Base-by-base conservation (phyloP, 2,329 filamentous ascomycete species). In the Talaromyces rugulosus region DNA sequence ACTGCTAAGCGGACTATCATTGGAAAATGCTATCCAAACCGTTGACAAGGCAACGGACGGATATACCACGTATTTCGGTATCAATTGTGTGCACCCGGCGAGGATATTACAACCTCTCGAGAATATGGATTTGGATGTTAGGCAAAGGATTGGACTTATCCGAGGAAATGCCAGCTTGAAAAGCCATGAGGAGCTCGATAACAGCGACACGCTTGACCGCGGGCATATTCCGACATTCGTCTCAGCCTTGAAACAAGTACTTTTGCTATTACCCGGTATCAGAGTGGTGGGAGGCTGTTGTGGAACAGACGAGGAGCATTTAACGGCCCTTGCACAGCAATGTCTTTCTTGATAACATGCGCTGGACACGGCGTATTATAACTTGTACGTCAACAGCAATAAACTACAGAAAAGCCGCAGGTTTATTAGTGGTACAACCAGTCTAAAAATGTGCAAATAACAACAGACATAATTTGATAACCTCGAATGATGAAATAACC, bases 251-350 rank as follows among this genome's bases (percentile, higher is more conserved):
- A 31, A 53, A 23, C 27, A 31, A 30, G 50, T 33, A 16, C 16
- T 53, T 2, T 8, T 18, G 50, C 36, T 58, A 18, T 23, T 64
- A n/a, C 62, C 63, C n/a, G 34, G 18, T 4, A 40, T 64, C 4
- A 33, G 50, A 44, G 63, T 64, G 2, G 33, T 64, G 4, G 63
- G 63, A 11, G 63, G 63, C 0, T 64, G 63, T 16, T 64, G 63
- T 58, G 63, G 63, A 7, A 64, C 62, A 23, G 63, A 64, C 42
- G 62, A 64, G 55, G 63, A 64, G 36, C 63, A 64, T 18, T 44
- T 64, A 7, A 56, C 31, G 4, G 62, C 61, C 30, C 23, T 61
- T 36, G 59, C 63, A 12, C n/a, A 47, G 3, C 18, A 47, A 47
- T 27, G 18, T 12, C 18, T 47, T 44, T 14, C 40, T 27, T 14